These are phyloP conservation scores for Annulohypoxylon stygium DNA, from an alignment of 495 filamentous ascomycete genomes.

Conservation along the genomic window DNA sequence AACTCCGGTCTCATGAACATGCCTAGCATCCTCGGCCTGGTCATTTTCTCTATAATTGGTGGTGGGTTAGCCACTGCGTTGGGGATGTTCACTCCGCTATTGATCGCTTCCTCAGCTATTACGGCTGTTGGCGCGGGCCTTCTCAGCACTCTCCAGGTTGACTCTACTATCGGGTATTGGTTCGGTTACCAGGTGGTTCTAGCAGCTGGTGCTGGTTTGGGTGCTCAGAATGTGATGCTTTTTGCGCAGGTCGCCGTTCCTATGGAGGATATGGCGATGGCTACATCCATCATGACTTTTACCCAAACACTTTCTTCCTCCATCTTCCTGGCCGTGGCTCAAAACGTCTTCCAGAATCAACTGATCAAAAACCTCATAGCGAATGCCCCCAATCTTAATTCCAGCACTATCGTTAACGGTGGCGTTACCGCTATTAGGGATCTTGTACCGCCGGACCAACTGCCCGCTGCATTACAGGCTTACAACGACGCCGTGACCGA, in stretches of 20 bases:
- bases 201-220: conserved; percentile 72
- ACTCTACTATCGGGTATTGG: conserved; percentile 71
- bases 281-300: conserved; percentile 29
- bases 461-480: conserved; percentile 70
- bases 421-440: conserved; percentile 62
- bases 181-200: conserved; percentile 81
- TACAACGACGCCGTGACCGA: conserved; percentile 78
- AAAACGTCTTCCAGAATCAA: conserved; percentile 34
- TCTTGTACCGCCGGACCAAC: conserved; percentile 58
- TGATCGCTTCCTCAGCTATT: conserved; percentile 60
- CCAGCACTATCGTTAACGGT: conserved; percentile 12
- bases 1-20: conserved; percentile 83
- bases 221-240: conserved; percentile 37
- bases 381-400: conserved; percentile 15
- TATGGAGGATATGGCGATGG: conserved; percentile 28
- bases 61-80: conserved; percentile 71
- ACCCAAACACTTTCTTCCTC: conserved; percentile 30
- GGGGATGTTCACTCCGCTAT: conserved; percentile 69
- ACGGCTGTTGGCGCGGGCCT: conserved; percentile 78
- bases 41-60: conserved; percentile 71
- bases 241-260: conserved; percentile 29
- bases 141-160: conserved; percentile 70
- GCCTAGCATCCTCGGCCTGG: conserved; percentile 75
- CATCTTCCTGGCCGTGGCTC: conserved; percentile 28
- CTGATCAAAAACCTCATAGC: conserved; percentile 24